Evolutionary conservation across 345 rosid species (phyloP).

Genomic region (Gossypium longicalyx): DNA sequence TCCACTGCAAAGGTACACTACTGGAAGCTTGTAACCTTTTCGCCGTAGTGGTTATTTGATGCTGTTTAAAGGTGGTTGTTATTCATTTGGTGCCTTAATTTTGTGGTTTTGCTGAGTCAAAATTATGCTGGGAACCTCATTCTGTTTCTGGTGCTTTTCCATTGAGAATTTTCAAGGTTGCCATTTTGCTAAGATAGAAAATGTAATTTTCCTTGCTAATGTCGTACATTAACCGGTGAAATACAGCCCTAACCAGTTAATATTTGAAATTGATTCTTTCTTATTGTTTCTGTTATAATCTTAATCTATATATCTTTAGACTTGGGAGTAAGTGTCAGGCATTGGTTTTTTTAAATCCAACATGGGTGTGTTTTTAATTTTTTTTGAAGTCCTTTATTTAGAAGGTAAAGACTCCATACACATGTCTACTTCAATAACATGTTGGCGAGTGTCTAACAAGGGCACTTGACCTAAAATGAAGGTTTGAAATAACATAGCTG

Average conservation of each 20-base stretch:
- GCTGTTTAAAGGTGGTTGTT: not conserved
- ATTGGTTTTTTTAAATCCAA: not conserved
- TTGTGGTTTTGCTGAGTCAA: not conserved
- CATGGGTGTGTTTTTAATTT: not conserved
- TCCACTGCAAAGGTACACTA: slow-evolving; percentile 23
- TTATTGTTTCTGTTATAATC: not conserved
- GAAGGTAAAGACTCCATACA: not conserved
- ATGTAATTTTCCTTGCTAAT: not conserved
- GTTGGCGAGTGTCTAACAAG: not conserved
- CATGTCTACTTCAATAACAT: not conserved
- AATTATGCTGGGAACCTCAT: not conserved
- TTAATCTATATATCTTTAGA: not conserved
- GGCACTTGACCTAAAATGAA: not conserved
- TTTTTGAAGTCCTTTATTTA: not conserved
- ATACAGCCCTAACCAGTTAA: no score
- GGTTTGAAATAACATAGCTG: not conserved
- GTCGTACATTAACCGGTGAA: not conserved
- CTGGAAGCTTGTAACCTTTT: not conserved
- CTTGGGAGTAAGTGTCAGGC: not conserved
- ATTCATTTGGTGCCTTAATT: not conserved
- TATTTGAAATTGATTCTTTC: not conserved
- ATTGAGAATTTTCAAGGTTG: not conserved
- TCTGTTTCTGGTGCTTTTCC: not conserved
- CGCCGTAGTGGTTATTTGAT: not conserved
- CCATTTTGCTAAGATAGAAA: not conserved